Percentiles rank a stretch among this genome's conserved stretches.
Conservation (phyloP, 148 eudicot species). For the Chenopodium berlandieri region DNA sequence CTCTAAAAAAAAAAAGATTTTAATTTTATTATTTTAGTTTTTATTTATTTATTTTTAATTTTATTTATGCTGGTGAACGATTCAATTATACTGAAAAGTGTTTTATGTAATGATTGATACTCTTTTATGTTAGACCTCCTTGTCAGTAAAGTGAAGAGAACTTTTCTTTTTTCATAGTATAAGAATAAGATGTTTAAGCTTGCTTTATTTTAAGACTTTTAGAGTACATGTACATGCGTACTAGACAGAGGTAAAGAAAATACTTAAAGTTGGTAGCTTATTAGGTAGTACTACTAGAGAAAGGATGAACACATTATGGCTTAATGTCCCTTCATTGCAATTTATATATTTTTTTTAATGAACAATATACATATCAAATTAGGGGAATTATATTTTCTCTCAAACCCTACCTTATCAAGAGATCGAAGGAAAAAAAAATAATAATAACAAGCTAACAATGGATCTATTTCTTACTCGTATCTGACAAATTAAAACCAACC, state of each 20-base stretch:
- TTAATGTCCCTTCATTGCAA: not conserved
- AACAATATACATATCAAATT: too few relatives aligned
- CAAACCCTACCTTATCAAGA: too few relatives aligned
- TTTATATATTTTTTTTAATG: too few relatives aligned
- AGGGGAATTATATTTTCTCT: too few relatives aligned
- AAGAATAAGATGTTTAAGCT: not conserved
- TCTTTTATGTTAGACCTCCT: not conserved
- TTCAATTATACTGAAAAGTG: constrained; percentile 4
- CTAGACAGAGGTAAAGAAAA: not conserved
- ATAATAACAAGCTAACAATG: too few relatives aligned
- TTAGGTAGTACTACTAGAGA: not conserved
- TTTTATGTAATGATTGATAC: constrained; percentile 20
- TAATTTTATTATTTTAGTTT: not conserved
- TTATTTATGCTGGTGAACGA: not conserved
- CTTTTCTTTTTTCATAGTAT: not conserved
- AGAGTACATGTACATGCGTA: constrained; percentile 16
- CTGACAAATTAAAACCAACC: too few relatives aligned
- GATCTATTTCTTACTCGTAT: too few relatives aligned
- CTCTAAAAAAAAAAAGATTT: not conserved
- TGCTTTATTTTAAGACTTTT: not conserved
- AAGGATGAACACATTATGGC: not conserved
- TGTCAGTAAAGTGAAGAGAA: constrained; percentile 21
- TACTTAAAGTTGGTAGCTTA: not conserved
- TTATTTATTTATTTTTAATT: not conserved
- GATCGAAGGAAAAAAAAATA: too few relatives aligned